Conservation (phyloP, 176 grass and related monocot species). For the Eragrostis nindensis region DNA sequence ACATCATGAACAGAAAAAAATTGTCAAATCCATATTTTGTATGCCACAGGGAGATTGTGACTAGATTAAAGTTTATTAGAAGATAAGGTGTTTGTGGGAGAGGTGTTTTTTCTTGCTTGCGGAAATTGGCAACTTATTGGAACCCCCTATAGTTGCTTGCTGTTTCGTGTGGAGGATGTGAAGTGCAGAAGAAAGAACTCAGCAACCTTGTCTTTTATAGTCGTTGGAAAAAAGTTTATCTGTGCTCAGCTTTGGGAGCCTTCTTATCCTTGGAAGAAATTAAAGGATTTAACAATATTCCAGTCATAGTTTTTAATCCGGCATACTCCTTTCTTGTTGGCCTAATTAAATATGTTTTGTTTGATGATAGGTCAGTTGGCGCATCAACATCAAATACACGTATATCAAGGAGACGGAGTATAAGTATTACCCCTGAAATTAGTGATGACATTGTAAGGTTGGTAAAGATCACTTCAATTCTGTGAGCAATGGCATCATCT, state of each 20-base stretch:
- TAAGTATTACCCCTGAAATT: slow-evolving; percentile 93
- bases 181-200: background rate
- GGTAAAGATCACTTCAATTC: slow-evolving; percentile 38
- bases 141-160: slow-evolving; percentile 5
- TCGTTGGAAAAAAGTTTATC: background rate
- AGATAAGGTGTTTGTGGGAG: background rate
- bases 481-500: background rate
- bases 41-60: background rate
- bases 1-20: slow-evolving; percentile 20
- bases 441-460: slow-evolving; percentile 98
- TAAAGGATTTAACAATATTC: slow-evolving; percentile 30
- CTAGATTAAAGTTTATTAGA: background rate
- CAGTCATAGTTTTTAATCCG: slow-evolving; percentile 24
- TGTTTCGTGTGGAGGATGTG: background rate
- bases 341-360: slow-evolving; percentile 51
- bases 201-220: background rate
- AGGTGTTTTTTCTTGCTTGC: background rate
- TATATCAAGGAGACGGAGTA: slow-evolving; percentile 66
- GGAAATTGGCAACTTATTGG: background rate
- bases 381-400: slow-evolving; percentile 76
- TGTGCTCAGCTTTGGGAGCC: slow-evolving; percentile 15
- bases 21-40: background rate
- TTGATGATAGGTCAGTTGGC: slow-evolving; percentile 84
- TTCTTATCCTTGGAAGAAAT: slow-evolving; percentile 22
- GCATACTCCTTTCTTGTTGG: slow-evolving; percentile 33